Base-by-base conservation (phyloP, 2,329 filamentous ascomycete species). In the Monosporascus sp. region DNA sequence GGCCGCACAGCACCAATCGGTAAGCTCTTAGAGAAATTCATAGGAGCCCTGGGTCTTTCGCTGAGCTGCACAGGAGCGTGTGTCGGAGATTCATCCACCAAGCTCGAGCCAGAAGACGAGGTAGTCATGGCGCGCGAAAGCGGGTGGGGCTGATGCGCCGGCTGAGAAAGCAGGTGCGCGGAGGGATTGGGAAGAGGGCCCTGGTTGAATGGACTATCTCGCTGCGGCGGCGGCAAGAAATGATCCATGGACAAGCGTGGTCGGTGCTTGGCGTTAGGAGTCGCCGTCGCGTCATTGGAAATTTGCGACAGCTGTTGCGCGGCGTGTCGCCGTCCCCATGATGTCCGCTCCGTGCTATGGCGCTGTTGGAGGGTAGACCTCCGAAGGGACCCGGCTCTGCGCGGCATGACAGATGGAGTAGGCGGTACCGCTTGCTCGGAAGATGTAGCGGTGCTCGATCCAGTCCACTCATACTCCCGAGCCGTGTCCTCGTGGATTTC, bases 311-410 rank as follows among this genome's bases (percentile, higher is more conserved):
- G 66, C 50, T 81, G 78, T 55, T 79, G 77, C 57, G 81, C 83
- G 49, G 78, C 84, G 43, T 78, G 78, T 54, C 83, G 76, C 52
- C 81, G 75, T 40, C 83, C 82, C 76, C 80, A 85, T 51, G 78
- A 89, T 11, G 78, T 80, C 52, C 87, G 82, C 40, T 88, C 86
- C 43, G 83, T 81, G 38, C 52, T 59, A 57, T 88, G 82, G 41
- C 93, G 86, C 70, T 96, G 92, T 66, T 95, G 91, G 24, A 96
- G 72, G 1, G 93, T 96, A 2, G 91, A 95, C 68, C 87, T 92
- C 55, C 93, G 82, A 48, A 97, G 75, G 19, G 91, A 94, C 1
- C 87, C 88, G 1, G 88, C 84, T 57, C 88, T 80, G 66, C 85
- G 87, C 17, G 85, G 82, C 61, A 88, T 77, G 3, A 78, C 80